Conservation (phyloP, 2,329 filamentous ascomycete species). For the Diaporthe eres region DNA sequence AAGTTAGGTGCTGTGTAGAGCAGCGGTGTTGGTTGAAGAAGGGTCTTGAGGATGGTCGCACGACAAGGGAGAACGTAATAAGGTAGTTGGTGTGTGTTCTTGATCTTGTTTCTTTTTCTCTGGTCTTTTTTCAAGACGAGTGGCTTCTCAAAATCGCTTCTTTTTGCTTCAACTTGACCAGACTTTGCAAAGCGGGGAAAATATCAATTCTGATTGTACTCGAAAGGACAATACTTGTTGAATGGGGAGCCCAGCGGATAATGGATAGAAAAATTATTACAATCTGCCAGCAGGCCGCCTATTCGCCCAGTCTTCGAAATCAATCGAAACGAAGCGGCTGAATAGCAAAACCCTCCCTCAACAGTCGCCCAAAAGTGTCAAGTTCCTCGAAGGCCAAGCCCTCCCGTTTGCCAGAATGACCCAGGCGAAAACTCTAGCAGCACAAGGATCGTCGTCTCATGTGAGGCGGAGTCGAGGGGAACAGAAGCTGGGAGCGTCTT, state of each 20-base stretch:
- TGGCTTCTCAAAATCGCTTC: slow-evolving; percentile 42
- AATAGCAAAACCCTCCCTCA: slow-evolving; percentile 45
- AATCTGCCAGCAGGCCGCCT: slow-evolving; percentile 49
- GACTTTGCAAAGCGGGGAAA: slow-evolving; percentile 53
- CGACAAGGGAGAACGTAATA: slow-evolving; percentile 31
- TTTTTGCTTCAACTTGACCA: slow-evolving; percentile 46
- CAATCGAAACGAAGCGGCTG: slow-evolving; percentile 44
- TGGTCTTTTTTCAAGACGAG: slow-evolving; percentile 43
- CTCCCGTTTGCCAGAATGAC: slow-evolving; percentile 42
- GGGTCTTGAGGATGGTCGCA: slow-evolving; percentile 30
- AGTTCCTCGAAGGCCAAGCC: slow-evolving; percentile 39
- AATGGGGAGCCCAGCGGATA: slow-evolving; percentile 50
- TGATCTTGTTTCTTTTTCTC: slow-evolving; percentile 43
- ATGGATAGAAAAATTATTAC: slow-evolving; percentile 52
- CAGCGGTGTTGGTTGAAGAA: slow-evolving; percentile 41
- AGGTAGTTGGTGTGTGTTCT: slow-evolving; percentile 42
- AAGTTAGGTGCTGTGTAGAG: slow-evolving; percentile 41
- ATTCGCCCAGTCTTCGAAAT: slow-evolving; percentile 41
- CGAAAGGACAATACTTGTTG: slow-evolving; percentile 50
- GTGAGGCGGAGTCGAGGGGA: slow-evolving; percentile 7
- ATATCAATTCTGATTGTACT: slow-evolving; percentile 70
- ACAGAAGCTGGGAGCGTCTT: not conserved
- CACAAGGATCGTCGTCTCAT: slow-evolving; percentile 34
- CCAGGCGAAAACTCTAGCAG: slow-evolving; percentile 40
- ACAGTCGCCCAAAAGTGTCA: slow-evolving; percentile 39